Evolutionary conservation across 2,329 filamentous ascomycete genomes (phyloP), one percentile per base, ranked within the genome.

Genomic region (Pseudocercospora fijiensis): DNA sequence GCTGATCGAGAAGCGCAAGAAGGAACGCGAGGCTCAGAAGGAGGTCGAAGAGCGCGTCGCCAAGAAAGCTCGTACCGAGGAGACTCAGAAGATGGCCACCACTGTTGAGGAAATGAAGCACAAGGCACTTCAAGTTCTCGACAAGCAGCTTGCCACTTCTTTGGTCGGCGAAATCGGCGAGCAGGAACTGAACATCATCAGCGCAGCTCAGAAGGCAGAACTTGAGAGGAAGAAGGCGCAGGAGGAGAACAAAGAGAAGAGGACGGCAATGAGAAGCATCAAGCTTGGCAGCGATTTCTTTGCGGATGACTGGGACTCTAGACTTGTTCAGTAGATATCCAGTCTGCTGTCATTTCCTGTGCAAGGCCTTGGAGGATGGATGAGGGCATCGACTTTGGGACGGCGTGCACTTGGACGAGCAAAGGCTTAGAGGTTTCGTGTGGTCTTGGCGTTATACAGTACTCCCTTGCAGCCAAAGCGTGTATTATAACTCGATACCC

Each of bases 101-200:
- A 74, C 77, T 18, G 64, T 77, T 3, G 74, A 75, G 18, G 67
- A 72, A 4, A 64, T 81, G 49, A 73, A 75, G 51, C 60, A 65
- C 5, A 77, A 75, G 51, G 78, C 80, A 10, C 59, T 81, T 27
- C 65, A 70, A 4, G 73, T 76, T 33, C 70, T 82, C 2, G 78
- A 81, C 60, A 68, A 74, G 28, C 77, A 82, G 69, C 73, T 82
- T 11, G 76, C 75, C 1, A 60, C 69, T 3, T 73, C 73, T 24
- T 77, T 76, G 1, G 74, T 72, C 63, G 59, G 60, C 4, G 76
- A 79, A n/a, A 69, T 80, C 11, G 64, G 76, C 16, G 69, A 73
- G 27, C 66, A 61, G 47, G 72, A 78, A 24, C 58, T 81, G 20
- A 73, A 75, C 2, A 64, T 72, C 28, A 63, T 81, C 58, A 68